Percentiles rank a stretch among this genome's conserved stretches.
phyloP scores from a whole-genome alignment of 192 early-diverging fungal species.

The Glomus cerebriforme region DNA sequence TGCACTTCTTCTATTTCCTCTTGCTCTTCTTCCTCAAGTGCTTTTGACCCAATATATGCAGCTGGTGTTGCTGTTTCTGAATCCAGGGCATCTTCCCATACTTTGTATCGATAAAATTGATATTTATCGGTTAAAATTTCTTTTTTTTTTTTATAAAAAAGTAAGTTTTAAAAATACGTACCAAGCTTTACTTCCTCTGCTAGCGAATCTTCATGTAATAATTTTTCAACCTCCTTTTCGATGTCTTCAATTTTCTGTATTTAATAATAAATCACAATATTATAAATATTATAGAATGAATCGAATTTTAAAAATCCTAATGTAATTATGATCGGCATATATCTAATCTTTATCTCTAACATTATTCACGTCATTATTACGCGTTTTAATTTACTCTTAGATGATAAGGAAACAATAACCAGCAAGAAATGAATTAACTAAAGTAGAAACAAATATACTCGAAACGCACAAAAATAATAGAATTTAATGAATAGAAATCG shows the following conservation, averaged over 20 bases:
- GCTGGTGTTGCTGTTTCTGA: conserved; percentile 46
- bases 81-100: conserved; percentile 27
- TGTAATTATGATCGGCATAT: no score
- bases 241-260: conserved; percentile 77
- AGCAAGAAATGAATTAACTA: no score
- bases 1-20: conserved; percentile 40
- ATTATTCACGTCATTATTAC: no score
- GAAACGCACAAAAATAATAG: no score
- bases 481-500: no score
- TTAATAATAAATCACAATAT: not conserved
- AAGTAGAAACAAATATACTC: no score
- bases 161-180: conserved; percentile 34
- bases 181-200: conserved; percentile 74
- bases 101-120: conserved; percentile 43
- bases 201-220: conserved; percentile 69
- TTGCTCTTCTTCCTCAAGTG: conserved; percentile 49
- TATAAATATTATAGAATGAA: no score
- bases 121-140: conserved; percentile 32
- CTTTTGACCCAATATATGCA: conserved; percentile 44
- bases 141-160: conserved; percentile 28
- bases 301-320: no score
- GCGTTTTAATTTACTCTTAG: no score
- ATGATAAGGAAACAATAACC: no score
- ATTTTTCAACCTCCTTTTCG: conserved; percentile 78
- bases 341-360: no score